These are phyloP conservation scores for Graphilbum fragrans DNA, from an alignment of 2,329 filamentous ascomycete genomes.

Conservation along the genomic window DNA sequence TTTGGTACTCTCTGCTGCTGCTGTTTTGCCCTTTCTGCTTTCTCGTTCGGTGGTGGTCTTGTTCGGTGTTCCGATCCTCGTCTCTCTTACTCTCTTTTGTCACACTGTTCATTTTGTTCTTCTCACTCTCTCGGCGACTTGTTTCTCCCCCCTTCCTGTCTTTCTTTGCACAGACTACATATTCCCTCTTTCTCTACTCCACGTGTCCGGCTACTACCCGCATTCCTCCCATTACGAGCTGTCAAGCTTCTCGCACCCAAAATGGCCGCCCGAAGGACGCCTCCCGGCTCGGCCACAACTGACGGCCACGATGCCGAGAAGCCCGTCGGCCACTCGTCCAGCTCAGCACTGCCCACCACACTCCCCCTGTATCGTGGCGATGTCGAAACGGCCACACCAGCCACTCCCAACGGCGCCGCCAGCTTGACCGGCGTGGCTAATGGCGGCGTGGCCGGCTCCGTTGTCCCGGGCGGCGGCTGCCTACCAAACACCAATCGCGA, in stretches of 20 bases:
- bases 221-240: too few species aligned
- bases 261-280: neutral
- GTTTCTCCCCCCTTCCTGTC: too few species aligned
- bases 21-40: neutral
- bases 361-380: slow-evolving; percentile 5
- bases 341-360: neutral
- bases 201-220: too few species aligned
- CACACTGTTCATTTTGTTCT: neutral
- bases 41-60: too few species aligned
- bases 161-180: too few species aligned
- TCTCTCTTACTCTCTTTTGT: neutral
- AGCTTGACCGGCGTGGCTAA: neutral
- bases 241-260: neutral
- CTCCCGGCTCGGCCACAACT: neutral
- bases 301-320: slow-evolving; percentile 2
- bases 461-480: neutral
- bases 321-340: neutral
- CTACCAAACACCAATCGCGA: neutral
- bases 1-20: too few species aligned
- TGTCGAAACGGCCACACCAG: neutral
- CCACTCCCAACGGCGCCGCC: neutral
- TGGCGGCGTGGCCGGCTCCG: neutral
- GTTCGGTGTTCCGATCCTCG: neutral
- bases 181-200: too few species aligned
- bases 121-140: too few species aligned